A percentile compares a stretch with the other conserved stretches of the same genome.
phyloP scores from a whole-genome alignment of 1,284 basidiomycete genomes.

The Stereum hirsutum region DNA sequence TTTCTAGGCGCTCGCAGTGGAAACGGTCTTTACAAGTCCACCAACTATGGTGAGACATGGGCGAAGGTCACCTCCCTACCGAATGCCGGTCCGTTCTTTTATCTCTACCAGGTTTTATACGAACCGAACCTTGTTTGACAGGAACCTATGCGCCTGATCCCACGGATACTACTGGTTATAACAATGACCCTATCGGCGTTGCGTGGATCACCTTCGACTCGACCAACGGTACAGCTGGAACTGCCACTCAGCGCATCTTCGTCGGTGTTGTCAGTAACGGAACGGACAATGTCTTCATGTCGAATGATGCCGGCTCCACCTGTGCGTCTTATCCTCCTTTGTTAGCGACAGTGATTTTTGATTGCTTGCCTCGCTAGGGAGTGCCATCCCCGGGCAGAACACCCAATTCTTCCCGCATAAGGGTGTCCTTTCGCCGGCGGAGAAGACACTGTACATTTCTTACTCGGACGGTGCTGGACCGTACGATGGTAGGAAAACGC shows the following conservation, averaged over 20 bases:
- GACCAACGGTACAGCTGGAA: slow-evolving; percentile 41
- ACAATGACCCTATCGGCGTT: slow-evolving; percentile 45
- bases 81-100: slow-evolving; percentile 32
- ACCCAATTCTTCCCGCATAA: slow-evolving; percentile 54
- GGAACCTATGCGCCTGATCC: slow-evolving; percentile 49
- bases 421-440: slow-evolving; percentile 48
- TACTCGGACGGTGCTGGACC: slow-evolving; percentile 41
- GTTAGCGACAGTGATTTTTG: slow-evolving; percentile 1
- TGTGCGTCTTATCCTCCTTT: slow-evolving; percentile 26
- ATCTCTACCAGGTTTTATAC: not conserved
- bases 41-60: slow-evolving; percentile 47
- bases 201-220: slow-evolving; percentile 62
- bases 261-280: slow-evolving; percentile 54
- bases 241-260: slow-evolving; percentile 53
- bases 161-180: slow-evolving; percentile 44
- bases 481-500: too few species aligned
- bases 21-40: slow-evolving; percentile 57
- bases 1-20: slow-evolving; percentile 57
- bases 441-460: slow-evolving; percentile 49
- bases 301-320: slow-evolving; percentile 43
- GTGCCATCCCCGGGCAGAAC: slow-evolving; percentile 46
- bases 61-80: slow-evolving; percentile 47
- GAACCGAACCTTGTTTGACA: slow-evolving; percentile 14
- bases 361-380: slow-evolving; percentile 28
- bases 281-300: slow-evolving; percentile 44